Conservation (phyloP, 805 yeast species). For the Wickerhamiella sergipiensis region DNA sequence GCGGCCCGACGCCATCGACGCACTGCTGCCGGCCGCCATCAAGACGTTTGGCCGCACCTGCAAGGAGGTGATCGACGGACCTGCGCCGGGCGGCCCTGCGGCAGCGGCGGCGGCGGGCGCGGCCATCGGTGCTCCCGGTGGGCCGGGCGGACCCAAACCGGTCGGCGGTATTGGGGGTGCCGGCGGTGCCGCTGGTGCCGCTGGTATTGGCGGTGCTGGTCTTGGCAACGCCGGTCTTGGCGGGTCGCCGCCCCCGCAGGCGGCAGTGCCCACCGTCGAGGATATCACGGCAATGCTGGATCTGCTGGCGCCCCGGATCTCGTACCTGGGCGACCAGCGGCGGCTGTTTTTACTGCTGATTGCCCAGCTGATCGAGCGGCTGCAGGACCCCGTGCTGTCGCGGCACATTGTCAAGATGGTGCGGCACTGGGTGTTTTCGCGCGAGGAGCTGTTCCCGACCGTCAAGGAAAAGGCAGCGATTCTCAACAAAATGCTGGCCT, state of each 20-base stretch:
- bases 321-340: conserved; percentile 85
- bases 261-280: conserved; percentile 3
- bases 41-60: conserved; percentile 45
- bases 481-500: conserved; percentile 82
- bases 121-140: conserved; percentile 12
- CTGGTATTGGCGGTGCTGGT: not conserved
- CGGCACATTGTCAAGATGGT: conserved; percentile 65
- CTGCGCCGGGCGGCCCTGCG: conserved; percentile 1
- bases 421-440: conserved; percentile 78
- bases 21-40: conserved; percentile 63
- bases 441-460: conserved; percentile 78
- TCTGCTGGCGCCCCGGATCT: conserved; percentile 66
- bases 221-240: not conserved
- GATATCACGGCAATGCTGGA: conserved; percentile 63
- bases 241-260: not conserved
- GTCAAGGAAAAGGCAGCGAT: conserved; percentile 93
- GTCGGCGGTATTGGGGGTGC: no score
- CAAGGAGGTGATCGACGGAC: conserved; percentile 11
- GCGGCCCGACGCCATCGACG: conserved; percentile 61
- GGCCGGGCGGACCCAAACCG: conserved; percentile 27
- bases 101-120: conserved; percentile 11
- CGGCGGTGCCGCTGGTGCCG: not conserved
- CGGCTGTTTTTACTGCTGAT: conserved; percentile 72
- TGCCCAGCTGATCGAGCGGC: conserved; percentile 82
- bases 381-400: conserved; percentile 62